Base-by-base conservation (phyloP, 2,329 filamentous ascomycete genomes). In the Botryotinia convoluta region DNA sequence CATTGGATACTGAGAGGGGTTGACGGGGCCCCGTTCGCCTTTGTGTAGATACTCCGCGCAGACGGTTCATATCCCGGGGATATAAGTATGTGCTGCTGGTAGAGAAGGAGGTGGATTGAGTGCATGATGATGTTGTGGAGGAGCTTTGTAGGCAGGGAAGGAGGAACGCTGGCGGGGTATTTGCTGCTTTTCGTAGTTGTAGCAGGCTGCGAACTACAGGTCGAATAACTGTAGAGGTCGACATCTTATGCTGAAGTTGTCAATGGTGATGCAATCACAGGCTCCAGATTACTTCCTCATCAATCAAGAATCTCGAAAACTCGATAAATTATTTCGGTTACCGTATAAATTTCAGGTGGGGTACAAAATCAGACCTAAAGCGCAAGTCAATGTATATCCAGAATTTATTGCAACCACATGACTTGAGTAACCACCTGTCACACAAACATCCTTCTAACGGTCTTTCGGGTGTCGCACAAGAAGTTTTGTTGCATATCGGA, bases 21-120 rank as follows among this genome's bases (percentile, higher is more conserved):
- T 92, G 90, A 70, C 90, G 89, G 8, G 90, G 90, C 0, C 95
- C 95, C 1, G 92, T 94, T 68, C 92, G 87, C 77, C 93, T 91
- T 73, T 97, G 87, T 37, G 91, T 92, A 72, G 94, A 97, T 70
- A 97, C 89, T 62, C 94, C 95, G 75, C 96, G 92, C 75, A 89
- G 85, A 77, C 88, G 90, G 85, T 93, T 98, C 84, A 89, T 89
- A 84, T 98, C 95, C 80, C 90, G 89, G 44, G 81, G 80, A 67
- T 76, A 80, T 54, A 74, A 67, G 51, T 72, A 69, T 57, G 74
- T 74, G 32, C 78, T 64, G 35, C 71, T 79, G 69, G 77, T 81
- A 35, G 81, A 81, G 76, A 83, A 82, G 67, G 77, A 64, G 70
- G 78, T 76, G 71, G 72, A 76, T 76, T 80, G 80, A 32, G 68